These are phyloP conservation scores for Metschnikowia baotianmanensis DNA, from an alignment of 805 yeast genomes.

Conservation along the genomic window DNA sequence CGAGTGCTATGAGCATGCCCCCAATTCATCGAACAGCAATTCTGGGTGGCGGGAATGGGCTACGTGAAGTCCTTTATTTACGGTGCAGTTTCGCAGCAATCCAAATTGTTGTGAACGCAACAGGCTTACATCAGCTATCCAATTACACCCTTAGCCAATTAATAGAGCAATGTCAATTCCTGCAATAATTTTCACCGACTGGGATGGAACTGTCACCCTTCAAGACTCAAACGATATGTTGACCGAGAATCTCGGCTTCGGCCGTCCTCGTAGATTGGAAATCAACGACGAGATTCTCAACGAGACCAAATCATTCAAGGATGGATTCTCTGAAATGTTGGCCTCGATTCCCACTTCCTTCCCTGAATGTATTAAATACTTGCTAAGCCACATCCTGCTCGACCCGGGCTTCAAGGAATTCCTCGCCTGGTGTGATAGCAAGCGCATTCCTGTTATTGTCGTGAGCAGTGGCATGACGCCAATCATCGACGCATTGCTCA, in stretches of 20 bases:
- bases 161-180: constrained; percentile 25
- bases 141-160: constrained; percentile 50
- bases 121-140: constrained; percentile 46
- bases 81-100: too few species aligned
- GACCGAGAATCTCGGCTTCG: constrained; percentile 89
- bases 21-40: too few species aligned
- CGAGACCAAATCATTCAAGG: constrained; percentile 69
- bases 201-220: constrained; percentile 96
- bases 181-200: constrained; percentile 92
- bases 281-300: constrained; percentile 72
- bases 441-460: constrained; percentile 78
- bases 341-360: constrained; percentile 74
- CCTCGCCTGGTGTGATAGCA: constrained; percentile 71
- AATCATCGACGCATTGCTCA: constrained; percentile 74
- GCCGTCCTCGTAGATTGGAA: constrained; percentile 59
- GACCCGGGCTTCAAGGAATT: constrained; percentile 90
- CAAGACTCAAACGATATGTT: constrained; percentile 93
- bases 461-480: constrained; percentile 95
- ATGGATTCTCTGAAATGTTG: constrained; percentile 83
- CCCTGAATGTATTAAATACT: constrained; percentile 71
- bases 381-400: constrained; percentile 63
- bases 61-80: too few species aligned
- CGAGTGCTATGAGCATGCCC: too few species aligned
- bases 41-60: too few species aligned
- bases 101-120: too few species aligned